phyloP scores from a whole-genome alignment of 2,329 filamentous ascomycete species.

The Basipetospora chlamydospora region DNA sequence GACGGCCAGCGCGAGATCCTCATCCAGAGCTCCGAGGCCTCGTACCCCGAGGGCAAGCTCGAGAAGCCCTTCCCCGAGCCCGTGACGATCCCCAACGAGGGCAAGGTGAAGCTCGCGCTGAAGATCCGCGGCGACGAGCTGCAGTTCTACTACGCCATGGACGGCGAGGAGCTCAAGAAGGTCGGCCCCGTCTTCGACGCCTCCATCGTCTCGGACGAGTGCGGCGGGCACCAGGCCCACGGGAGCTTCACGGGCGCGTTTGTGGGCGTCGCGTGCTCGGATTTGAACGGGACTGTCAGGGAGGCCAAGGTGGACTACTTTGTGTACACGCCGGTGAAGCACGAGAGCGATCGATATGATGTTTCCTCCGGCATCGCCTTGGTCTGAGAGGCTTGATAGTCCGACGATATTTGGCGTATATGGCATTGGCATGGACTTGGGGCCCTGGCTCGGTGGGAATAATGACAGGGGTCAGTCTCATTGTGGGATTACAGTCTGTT shows the following conservation, averaged over 20 bases:
- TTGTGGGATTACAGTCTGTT: background rate
- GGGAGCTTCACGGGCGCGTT: conserved; percentile 52
- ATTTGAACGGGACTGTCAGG: conserved; percentile 34
- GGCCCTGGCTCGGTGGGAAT: background rate
- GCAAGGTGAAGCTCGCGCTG: conserved; percentile 37
- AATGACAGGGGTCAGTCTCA: background rate
- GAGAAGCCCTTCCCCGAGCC: conserved; percentile 24
- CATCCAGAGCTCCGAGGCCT: conserved; percentile 40
- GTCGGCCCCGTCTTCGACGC: conserved; percentile 44
- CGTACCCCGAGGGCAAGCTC: conserved; percentile 37
- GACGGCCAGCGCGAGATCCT: conserved; percentile 43
- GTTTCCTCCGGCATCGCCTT: background rate
- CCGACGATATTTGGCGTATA: too few species aligned
- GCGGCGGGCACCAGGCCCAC: conserved; percentile 43
- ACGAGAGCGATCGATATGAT: conserved; percentile 36
- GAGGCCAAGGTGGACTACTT: conserved; percentile 37
- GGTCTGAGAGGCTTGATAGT: background rate
- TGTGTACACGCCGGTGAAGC: conserved; percentile 30
- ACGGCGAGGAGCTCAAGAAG: conserved; percentile 26
- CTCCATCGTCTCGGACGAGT: conserved; percentile 46
- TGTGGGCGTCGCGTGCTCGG: conserved; percentile 40
- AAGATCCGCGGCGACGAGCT: conserved; percentile 29
- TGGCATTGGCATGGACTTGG: too few species aligned
- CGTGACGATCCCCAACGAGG: conserved; percentile 35
- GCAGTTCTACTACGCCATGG: conserved; percentile 42